phyloP scores from a whole-genome alignment of 2,329 filamentous ascomycete species.

The Capronia coronata region DNA sequence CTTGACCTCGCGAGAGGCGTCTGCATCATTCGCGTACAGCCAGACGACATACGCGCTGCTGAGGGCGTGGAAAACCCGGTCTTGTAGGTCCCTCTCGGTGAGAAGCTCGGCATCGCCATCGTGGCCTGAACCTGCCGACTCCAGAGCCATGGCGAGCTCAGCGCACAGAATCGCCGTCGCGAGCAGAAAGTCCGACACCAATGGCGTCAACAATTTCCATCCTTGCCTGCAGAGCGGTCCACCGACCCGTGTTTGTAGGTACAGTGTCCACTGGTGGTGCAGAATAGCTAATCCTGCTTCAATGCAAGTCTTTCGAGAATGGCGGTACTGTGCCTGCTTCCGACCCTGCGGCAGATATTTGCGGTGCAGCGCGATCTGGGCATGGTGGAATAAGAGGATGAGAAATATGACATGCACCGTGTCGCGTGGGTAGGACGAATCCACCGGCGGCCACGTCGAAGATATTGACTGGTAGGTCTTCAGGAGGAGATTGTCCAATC shows the following conservation, averaged over 20 bases:
- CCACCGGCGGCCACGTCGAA: slow-evolving; percentile 12
- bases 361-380: slow-evolving; percentile 35
- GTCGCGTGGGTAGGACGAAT: neutral
- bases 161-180: slow-evolving; percentile 45
- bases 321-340: slow-evolving; percentile 34
- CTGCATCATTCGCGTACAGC: slow-evolving; percentile 14
- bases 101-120: neutral
- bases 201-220: slow-evolving; percentile 42
- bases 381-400: slow-evolving; percentile 32
- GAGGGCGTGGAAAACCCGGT: slow-evolving; percentile 9
- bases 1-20: slow-evolving; percentile 12
- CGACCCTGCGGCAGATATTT: slow-evolving; percentile 34
- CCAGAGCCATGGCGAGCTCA: slow-evolving; percentile 35
- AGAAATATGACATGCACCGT: slow-evolving; percentile 31
- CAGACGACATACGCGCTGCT: slow-evolving; percentile 18
- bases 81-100: neutral
- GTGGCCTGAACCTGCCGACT: too few species aligned
- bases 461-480: slow-evolving; percentile 24
- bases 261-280: slow-evolving; percentile 40
- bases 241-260: slow-evolving; percentile 38
- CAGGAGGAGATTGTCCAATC: slow-evolving; percentile 25
- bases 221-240: slow-evolving; percentile 38
- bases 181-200: slow-evolving; percentile 44
- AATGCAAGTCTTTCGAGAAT: slow-evolving; percentile 41
- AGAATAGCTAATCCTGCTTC: slow-evolving; percentile 43